Conservation (phyloP, 176 grass and related monocot species). For the Tillandsia fasciculata region DNA sequence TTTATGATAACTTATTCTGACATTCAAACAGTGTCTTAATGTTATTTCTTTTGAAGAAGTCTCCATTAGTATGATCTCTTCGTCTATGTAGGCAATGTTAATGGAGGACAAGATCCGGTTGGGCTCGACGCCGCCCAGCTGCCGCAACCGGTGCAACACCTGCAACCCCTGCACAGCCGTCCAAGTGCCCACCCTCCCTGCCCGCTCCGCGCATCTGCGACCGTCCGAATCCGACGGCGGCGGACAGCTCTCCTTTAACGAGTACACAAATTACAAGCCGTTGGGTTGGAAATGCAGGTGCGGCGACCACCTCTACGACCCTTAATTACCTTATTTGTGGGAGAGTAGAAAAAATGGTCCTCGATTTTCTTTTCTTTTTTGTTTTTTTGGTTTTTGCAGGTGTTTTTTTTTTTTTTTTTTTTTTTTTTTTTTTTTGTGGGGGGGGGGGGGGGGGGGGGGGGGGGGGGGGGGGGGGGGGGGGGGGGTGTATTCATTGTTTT, state of each 20-base stretch:
- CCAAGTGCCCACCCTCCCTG: conserved; percentile 52
- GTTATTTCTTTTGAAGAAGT: too few species aligned
- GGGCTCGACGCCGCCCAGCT: conserved; percentile 87
- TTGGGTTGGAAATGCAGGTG: conserved; percentile 93
- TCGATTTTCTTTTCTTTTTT: background rate
- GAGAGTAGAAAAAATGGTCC: too few species aligned
- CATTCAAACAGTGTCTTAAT: too few species aligned
- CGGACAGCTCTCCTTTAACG: conserved; percentile 14
- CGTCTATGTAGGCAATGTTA: conserved; percentile 22
- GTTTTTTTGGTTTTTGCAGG: background rate
- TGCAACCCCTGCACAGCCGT: conserved; percentile 88
- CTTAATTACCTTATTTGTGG: conserved; percentile 19
- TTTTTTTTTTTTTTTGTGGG: background rate
- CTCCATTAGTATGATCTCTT: background rate
- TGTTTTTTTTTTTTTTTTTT: background rate
- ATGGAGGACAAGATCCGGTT: conserved; percentile 71
- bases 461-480: too few species aligned
- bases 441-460: too few species aligned
- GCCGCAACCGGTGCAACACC: conserved; percentile 69
- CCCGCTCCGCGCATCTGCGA: background rate
- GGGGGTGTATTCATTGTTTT: background rate
- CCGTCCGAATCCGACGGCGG: background rate
- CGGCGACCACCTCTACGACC: conserved; percentile 57
- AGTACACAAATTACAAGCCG: conserved; percentile 94
- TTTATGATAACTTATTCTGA: too few species aligned